Base-by-base conservation (phyloP, 2,329 filamentous ascomycete species). In the Ascochyta rabiei region DNA sequence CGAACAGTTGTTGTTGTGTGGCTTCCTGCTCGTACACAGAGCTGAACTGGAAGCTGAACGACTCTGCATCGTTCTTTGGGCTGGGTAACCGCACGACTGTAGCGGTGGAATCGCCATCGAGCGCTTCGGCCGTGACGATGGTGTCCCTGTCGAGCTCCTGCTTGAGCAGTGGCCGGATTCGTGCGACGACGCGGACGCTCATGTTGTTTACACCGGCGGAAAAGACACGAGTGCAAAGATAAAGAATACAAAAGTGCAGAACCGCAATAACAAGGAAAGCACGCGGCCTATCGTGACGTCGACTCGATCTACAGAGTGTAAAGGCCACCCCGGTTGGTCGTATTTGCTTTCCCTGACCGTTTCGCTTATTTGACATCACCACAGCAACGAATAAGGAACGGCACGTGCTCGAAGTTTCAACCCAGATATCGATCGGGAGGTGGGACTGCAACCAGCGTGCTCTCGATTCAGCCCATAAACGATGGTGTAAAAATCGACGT, bases 1-100 rank as follows among this genome's bases (percentile, higher is more conserved):
- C 90, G 74, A 96, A 99, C 53, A 99, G 78, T 61, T 90, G 84
- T 75, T 96, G 90, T 74, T 99, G 93, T 8, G 90, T 86, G 15
- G 90, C 88, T 31, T 83, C 76, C 66, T 88, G 85, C 69, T 91
- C 91, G 75, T 96, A 98, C 50, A 98, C 93, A 64, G 89, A 86
- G 80, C 95, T 96, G 82, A 98, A 98, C 47, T 93, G 86, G 74
- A 98, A 99, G 48, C 89, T 92, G 77, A 93, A 98, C 70, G 93
- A 89, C 76, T 98, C 93, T 19, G 84, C 81, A 61, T 91, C 90
- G 70, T 97, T 97, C 80, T 95, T 96, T 0, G 93, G 93, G 71
- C 92, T 97, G 3, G 93, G 93, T 68, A 98, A 96, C 74, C 89
- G 89, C 70, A 98, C 86, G 26, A 96, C 79, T 23, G 84, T 85